Percentiles rank a stretch among this genome's conserved stretches.
These are phyloP conservation scores for Dipodascus geniculatus DNA, from an alignment of 805 yeast species.

Conservation along the genomic window DNA sequence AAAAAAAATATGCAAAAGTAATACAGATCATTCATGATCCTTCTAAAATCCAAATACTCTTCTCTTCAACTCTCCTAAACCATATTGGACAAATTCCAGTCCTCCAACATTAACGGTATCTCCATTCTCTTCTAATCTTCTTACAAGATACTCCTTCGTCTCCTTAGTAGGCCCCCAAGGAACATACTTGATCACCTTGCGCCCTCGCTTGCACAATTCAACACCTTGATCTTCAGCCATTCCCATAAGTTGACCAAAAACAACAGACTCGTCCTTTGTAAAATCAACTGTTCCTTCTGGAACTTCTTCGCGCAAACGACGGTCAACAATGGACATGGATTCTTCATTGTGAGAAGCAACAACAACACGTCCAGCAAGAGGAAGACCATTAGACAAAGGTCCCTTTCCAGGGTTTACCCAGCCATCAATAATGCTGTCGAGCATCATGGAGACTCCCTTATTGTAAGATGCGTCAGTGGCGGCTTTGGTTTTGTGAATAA, in stretches of 20 bases:
- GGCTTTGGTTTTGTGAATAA: slow-evolving; percentile 63
- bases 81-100: slow-evolving; percentile 15
- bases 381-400: slow-evolving; percentile 9
- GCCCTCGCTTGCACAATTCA: slow-evolving; percentile 53
- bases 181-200: slow-evolving; percentile 81
- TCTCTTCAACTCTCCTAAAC: slow-evolving; percentile 12
- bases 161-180: slow-evolving; percentile 97
- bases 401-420: slow-evolving; percentile 48
- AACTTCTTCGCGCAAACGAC: slow-evolving; percentile 31
- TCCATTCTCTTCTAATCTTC: slow-evolving; percentile 92
- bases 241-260: slow-evolving; percentile 83
- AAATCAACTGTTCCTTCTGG: slow-evolving; percentile 16
- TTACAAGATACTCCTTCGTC: slow-evolving; percentile 76
- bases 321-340: slow-evolving; percentile 64
- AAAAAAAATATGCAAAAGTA: background rate
- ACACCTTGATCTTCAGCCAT: slow-evolving; percentile 88
- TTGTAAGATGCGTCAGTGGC: slow-evolving; percentile 76
- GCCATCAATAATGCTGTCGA: slow-evolving; percentile 40
- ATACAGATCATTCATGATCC: background rate
- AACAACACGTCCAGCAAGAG: slow-evolving; percentile 37
- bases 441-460: slow-evolving; percentile 49
- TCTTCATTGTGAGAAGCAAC: slow-evolving; percentile 84
- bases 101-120: slow-evolving; percentile 62
- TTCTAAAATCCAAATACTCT: slow-evolving; percentile 4
- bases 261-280: slow-evolving; percentile 33